A percentile compares a stretch with the other conserved stretches of the same genome.
Conservation (phyloP, 1,284 basidiomycete species). For the Wallemia mellicola region DNA sequence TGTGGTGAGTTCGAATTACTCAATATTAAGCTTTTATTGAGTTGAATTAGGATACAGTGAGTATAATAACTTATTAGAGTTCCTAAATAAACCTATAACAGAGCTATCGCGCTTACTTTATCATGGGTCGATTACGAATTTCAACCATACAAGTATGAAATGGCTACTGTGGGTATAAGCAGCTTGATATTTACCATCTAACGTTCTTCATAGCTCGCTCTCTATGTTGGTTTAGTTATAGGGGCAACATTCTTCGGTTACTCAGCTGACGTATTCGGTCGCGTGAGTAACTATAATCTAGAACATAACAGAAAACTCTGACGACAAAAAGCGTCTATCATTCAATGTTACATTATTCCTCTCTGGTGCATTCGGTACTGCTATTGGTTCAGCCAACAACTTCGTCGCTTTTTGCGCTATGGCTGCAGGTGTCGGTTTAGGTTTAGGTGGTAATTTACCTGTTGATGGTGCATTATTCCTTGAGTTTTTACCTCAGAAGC, state of each 20-base stretch:
- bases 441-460: constrained; percentile 24
- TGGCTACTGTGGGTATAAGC: constrained; percentile 6
- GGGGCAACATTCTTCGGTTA: constrained; percentile 27
- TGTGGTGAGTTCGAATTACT: neutral
- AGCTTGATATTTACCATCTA: neutral
- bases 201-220: constrained; percentile 16
- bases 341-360: constrained; percentile 32
- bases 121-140: constrained; percentile 11
- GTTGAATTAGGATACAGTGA: neutral
- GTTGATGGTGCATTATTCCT: constrained; percentile 28
- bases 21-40: neutral
- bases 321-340: constrained; percentile 21
- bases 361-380: constrained; percentile 27
- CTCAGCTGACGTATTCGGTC: constrained; percentile 17
- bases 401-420: constrained; percentile 24
- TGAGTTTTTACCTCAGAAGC: constrained; percentile 24
- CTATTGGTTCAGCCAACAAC: constrained; percentile 24
- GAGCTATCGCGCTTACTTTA: constrained; percentile 10
- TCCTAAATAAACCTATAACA: constrained; percentile 1
- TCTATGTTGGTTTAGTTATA: constrained; percentile 27
- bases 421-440: constrained; percentile 26
- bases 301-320: neutral
- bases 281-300: constrained; percentile 2
- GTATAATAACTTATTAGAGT: neutral
- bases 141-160: constrained; percentile 8